Evolutionary conservation across 305 asterid genomes (phyloP).

Genomic region (Fraxinus floribunda): DNA sequence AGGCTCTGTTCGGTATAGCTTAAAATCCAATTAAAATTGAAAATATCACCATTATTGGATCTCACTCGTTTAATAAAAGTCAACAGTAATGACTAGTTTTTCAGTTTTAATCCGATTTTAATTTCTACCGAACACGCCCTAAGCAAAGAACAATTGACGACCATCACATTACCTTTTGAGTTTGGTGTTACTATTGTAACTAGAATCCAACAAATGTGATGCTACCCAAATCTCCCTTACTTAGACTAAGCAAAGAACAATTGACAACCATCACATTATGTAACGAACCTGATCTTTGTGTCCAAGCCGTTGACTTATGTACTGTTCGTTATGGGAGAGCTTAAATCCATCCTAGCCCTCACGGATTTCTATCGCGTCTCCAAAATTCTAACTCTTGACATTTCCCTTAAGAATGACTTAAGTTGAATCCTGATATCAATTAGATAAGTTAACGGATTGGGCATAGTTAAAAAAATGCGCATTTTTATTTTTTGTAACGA

Average conservation of each 20-base stretch:
- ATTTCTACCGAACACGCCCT: too few species aligned
- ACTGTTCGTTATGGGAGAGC: not conserved
- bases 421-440: not conserved
- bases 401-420: not conserved
- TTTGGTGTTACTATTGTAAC: not conserved
- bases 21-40: too few species aligned
- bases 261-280: not conserved
- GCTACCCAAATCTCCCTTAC: not conserved
- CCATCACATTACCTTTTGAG: not conserved
- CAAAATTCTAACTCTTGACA: not conserved
- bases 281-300: not conserved
- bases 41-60: too few species aligned
- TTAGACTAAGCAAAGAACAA: not conserved
- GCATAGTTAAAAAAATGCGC: too few species aligned
- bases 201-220: not conserved
- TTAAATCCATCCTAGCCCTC: not conserved
- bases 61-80: too few species aligned
- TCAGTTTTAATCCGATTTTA: too few species aligned
- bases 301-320: not conserved
- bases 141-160: not conserved
- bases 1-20: not conserved
- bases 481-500: too few species aligned
- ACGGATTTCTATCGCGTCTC: not conserved
- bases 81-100: too few species aligned
- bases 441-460: not conserved